Evolutionary conservation across 169 alveolate species (phyloP), one percentile per base, ranked within the genome.

Genomic region (Plasmodium gallinaceum): DNA sequence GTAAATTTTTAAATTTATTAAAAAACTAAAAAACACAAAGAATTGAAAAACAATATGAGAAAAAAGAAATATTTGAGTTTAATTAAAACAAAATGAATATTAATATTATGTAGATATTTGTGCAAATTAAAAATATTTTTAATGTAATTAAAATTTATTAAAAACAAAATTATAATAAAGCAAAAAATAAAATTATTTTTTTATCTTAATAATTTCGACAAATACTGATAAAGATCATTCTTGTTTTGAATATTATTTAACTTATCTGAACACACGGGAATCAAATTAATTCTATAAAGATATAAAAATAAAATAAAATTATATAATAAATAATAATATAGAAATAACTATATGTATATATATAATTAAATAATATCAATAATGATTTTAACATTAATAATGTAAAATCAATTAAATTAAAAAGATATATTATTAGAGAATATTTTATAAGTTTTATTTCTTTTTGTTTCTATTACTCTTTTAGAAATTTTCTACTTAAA

Each of bases 261-360:
- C 24, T 52, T 37, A 20, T 64, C 89, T 10, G 76, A 48, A 45
- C 69, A 43, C 18, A 78, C 18, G 39, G 89, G 78, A 26, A 78
- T 58, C 9, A 78, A 37, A 6, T 51, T 26, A 51, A 64, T 45
- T 46, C 89, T 83, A 64, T n/a, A 32, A 10, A 10, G 9, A 37
- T 14, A 58, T 68, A 52, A 74, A 32, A 60, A 62, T 14, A 12
- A 60, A 74, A 39, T 5, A 10, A 73, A 73, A 8, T 2, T 24
- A 32, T 45, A 70, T 57, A 37, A 24, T 70, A 26, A 32, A 71
- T 58, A 45, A n/a, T 5, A 39, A 71, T 48, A 32, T 32, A 4
- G 4, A 32, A 32, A 64, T 6, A 64, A 14, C 9, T 64, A 20
- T 64, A 32, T 26, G 26, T 64, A 64, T 39, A 64, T 7, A 64